Base-by-base conservation (phyloP, 106 monocot genomes). In the Phalaenopsis aphrodite region DNA sequence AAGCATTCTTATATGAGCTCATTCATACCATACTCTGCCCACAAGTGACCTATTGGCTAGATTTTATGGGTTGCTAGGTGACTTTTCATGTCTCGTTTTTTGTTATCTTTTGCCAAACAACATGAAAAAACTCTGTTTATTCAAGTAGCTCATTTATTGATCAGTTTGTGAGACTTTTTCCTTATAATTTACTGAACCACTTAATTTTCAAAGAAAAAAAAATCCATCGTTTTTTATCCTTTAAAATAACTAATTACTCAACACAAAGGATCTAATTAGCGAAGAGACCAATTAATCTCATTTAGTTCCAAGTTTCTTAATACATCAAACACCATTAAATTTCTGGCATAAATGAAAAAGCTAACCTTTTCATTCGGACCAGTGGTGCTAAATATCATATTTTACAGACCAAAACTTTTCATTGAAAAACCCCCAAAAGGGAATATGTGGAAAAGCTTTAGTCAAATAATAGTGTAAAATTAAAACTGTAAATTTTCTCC, bases 351-450 rank as follows among this genome's bases (percentile, higher is more conserved):
- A 43, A 74, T n/a, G 11, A 74, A 74, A 74, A 38, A 69, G 69
- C 69, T 74, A 74, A 74, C 19, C 74, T 18, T 74, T 74, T 74
- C 36, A 74, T 74, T n/a, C 16, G 45, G 74, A 43, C n/a, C 74
- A 74, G n/a, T 74, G 7, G 15, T 42, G 74, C 74, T 45, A 74
- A 74, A 74, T 18, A 42, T 36, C n/a, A 42, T 74, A 74, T 74
- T 74, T 74, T 74, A 74, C 74, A 74, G 74, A 45, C 74, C 43
- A 74, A 74, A 74, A 42, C 74, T 74, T 74, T 45, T 69, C 74
- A 74, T 42, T 41, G 17, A 17, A 30, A 74, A 41, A 3, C 73
- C 73, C 72, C 73, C 9, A 5, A 19, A 38, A 69, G 69, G 11
- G 38, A 38, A 1, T 69, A 38, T 1, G 9, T 36, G 39, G 16